Conservation (phyloP, 495 filamentous ascomycete genomes). For the Penicillium coprophilum region DNA sequence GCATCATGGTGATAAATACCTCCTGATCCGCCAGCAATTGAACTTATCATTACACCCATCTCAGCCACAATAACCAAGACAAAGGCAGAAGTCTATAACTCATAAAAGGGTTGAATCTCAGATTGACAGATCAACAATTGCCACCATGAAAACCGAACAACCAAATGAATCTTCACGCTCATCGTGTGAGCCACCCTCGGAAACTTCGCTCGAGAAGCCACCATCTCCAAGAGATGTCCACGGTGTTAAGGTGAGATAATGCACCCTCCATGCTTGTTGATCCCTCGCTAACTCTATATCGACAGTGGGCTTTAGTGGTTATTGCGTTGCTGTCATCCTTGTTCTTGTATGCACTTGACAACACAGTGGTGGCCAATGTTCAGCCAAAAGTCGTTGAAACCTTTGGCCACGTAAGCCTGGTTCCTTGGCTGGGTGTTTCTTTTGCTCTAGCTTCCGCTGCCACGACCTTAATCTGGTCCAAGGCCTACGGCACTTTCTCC, state of each 20-base stretch:
- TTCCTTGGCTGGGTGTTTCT: constrained; percentile 57
- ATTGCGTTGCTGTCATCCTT: constrained; percentile 45
- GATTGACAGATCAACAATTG: not conserved
- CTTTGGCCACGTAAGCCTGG: constrained; percentile 52
- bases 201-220: not conserved
- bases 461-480: constrained; percentile 44
- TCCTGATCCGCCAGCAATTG: not conserved
- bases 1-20: constrained; percentile 1
- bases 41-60: not conserved
- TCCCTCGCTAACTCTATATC: not conserved
- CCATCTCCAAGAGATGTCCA: not conserved
- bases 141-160: not conserved
- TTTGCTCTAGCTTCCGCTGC: constrained; percentile 51
- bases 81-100: not conserved
- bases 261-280: not conserved
- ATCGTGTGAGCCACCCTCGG: constrained; percentile 1
- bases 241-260: not conserved
- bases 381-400: constrained; percentile 51
- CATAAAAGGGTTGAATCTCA: not conserved
- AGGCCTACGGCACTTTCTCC: constrained; percentile 53
- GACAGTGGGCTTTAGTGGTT: constrained; percentile 36
- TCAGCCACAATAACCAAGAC: not conserved
- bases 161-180: not conserved
- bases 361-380: constrained; percentile 61
- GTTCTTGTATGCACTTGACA: constrained; percentile 59